Base-by-base conservation (phyloP, 2,329 filamentous ascomycete genomes). In the Byssochlamys sp. region DNA sequence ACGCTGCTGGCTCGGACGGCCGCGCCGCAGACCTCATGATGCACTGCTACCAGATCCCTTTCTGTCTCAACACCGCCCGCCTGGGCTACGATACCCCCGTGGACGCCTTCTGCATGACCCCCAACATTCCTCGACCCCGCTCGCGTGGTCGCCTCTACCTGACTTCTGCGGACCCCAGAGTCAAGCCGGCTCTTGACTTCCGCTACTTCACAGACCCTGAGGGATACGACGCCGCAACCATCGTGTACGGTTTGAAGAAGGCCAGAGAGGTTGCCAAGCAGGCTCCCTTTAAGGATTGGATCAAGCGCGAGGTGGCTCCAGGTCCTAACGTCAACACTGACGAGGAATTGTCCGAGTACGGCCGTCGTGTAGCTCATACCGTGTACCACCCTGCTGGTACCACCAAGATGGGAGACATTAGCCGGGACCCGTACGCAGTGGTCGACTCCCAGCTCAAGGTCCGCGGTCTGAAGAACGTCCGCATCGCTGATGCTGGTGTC, bases 41-140 rank as follows among this genome's bases (percentile, higher is more conserved):
- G 88, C 90, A 95, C 78, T 95, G 90, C 82, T 95, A 95, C 79
- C 91, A 95, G 76, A 95, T 95, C 64, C 90, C 90, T 56, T 95
- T 95, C 76, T 89, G 86, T 61, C 84, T 91, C 65, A 95, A 95
- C 81, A 96, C 90, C 1, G 77, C 81, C 57, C 85, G 89, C 48
- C 81, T 96, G 10, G 90, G 90, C 63, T 95, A 86, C 71, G 83
- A 85, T 66, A 78, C 78, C 48, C 83, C 83, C 53, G 77, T 86
- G 60, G 87, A 91, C 67, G 90, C 89, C 55, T 95, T 95, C 79
- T 94, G 90, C 82, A 94, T 94, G 87, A 94, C 90, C 14, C 90
- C 90, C 67, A 94, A 95, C 77, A 94, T 95, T 67, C 89, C 89
- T 33, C 88, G 90, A 26, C 87, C 90, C 28, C 85, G 88, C 56